These are phyloP conservation scores for Crinitomyces ghanaensis DNA, from an alignment of 805 yeast genomes.

Conservation along the genomic window DNA sequence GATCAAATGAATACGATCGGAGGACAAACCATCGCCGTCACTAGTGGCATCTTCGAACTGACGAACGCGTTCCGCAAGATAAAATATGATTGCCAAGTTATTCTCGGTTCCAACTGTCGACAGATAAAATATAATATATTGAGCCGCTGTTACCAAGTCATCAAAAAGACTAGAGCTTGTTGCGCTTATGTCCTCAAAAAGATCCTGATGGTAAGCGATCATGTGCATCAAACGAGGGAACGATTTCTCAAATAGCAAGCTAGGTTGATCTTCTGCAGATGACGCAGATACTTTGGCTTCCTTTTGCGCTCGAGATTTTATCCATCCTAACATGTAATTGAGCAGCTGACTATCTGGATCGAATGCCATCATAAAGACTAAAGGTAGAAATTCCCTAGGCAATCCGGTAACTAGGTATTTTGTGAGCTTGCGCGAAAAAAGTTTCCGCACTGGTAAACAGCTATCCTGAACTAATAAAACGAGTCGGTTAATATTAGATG, in stretches of 20 bases:
- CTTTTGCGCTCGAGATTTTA: conserved; percentile 40
- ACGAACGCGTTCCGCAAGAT: conserved; percentile 66
- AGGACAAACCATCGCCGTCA: conserved; percentile 23
- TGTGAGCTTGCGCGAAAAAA: conserved; percentile 40
- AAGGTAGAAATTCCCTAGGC: conserved; percentile 54
- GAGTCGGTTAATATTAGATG: conserved; percentile 40
- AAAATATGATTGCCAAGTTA: conserved; percentile 62
- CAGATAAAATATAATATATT: conserved; percentile 49
- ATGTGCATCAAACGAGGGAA: conserved; percentile 57
- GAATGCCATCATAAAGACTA: conserved; percentile 62
- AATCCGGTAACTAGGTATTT: conserved; percentile 38
- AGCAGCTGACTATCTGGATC: conserved; percentile 52
- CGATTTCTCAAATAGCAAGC: conserved; percentile 52
- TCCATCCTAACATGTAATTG: conserved; percentile 54
- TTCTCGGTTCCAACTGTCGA: conserved; percentile 49
- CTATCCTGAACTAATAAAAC: conserved; percentile 59
- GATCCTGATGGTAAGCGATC: conserved; percentile 61
- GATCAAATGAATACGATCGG: conserved; percentile 42
- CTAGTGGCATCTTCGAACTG: conserved; percentile 56
- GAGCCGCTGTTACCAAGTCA: conserved; percentile 34
- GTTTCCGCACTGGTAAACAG: conserved; percentile 41
- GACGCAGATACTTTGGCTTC: conserved; percentile 11
- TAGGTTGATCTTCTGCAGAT: conserved; percentile 24
- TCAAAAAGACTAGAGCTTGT: conserved; percentile 9
- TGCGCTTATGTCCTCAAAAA: conserved; percentile 18